These are phyloP conservation scores for Malus sieversii DNA, from an alignment of 306 rosid genomes.

Conservation along the genomic window DNA sequence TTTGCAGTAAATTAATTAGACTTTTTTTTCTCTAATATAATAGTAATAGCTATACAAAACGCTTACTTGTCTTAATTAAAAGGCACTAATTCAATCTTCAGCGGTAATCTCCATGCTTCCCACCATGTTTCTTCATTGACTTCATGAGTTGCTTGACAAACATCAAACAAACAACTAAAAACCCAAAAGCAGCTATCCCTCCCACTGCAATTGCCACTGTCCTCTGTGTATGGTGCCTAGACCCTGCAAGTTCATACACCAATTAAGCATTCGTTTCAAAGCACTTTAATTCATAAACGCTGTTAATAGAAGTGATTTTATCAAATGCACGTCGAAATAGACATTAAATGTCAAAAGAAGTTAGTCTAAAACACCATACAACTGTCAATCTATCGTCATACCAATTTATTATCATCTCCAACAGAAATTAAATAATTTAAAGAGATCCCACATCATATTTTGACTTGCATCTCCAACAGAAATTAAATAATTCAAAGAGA, in stretches of 20 bases:
- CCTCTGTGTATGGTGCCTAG: constrained; percentile 44
- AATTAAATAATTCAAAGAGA: too few relatives aligned
- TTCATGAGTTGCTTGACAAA: constrained; percentile 43
- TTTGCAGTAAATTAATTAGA: not conserved
- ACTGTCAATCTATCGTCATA: not conserved
- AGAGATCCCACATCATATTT: not conserved
- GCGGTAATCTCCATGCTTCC: constrained; percentile 35
- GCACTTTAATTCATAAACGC: not conserved
- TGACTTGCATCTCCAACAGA: not conserved
- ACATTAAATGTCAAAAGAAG: not conserved
- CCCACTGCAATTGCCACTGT: constrained; percentile 85
- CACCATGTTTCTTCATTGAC: constrained; percentile 28
- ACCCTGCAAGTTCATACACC: constrained; percentile 27
- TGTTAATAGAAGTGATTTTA: too few relatives aligned
- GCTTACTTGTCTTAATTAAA: not conserved
- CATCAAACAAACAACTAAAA: constrained; percentile 59
- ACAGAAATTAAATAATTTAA: not conserved
- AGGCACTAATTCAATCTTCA: not conserved
- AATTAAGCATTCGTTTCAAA: not conserved
- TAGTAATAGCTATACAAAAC: constrained; percentile 8
- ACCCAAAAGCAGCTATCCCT: constrained; percentile 75
- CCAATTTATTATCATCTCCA: not conserved
- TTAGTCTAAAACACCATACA: not conserved
- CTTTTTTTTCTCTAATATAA: not conserved
- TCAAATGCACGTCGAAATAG: too few relatives aligned